phyloP scores from a whole-genome alignment of 257 asterid species.

The Linaria vulgaris region DNA sequence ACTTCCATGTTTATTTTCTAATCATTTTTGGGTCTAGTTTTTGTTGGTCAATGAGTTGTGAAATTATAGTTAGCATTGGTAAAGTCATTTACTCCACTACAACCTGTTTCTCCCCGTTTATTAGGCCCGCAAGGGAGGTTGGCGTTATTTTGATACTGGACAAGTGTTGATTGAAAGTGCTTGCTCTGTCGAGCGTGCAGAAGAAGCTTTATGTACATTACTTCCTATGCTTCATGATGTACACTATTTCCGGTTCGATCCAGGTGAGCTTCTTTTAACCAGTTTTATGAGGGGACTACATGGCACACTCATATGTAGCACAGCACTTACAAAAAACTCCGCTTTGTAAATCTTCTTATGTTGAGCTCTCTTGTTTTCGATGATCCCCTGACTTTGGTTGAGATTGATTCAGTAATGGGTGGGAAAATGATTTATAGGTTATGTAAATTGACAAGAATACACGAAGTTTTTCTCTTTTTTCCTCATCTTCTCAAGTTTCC shows the following conservation, averaged over 20 bases:
- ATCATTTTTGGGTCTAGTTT: too few relatives aligned
- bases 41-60: background rate
- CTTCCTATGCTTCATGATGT: slow-evolving; percentile 97
- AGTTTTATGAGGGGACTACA: background rate
- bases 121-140: slow-evolving; percentile 93
- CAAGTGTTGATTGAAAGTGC: slow-evolving; percentile 98
- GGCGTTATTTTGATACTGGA: slow-evolving; percentile 98
- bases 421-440: too few relatives aligned
- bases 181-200: slow-evolving; percentile 98
- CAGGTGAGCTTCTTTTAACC: slow-evolving; percentile 51
- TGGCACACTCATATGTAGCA: too few relatives aligned
- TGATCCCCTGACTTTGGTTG: too few relatives aligned
- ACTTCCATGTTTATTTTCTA: slow-evolving; percentile 13
- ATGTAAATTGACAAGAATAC: too few relatives aligned
- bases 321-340: too few relatives aligned
- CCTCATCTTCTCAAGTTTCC: too few relatives aligned
- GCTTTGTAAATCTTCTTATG: too few relatives aligned
- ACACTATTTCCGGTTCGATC: slow-evolving; percentile 90
- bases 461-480: too few relatives aligned
- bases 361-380: too few relatives aligned
- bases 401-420: too few relatives aligned
- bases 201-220: slow-evolving; percentile 89
- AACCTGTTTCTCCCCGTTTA: slow-evolving; percentile 26
- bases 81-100: slow-evolving; percentile 14
- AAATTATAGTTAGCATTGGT: background rate